Conservation (phyloP, 345 rosid species). For the Syzygium grande region DNA sequence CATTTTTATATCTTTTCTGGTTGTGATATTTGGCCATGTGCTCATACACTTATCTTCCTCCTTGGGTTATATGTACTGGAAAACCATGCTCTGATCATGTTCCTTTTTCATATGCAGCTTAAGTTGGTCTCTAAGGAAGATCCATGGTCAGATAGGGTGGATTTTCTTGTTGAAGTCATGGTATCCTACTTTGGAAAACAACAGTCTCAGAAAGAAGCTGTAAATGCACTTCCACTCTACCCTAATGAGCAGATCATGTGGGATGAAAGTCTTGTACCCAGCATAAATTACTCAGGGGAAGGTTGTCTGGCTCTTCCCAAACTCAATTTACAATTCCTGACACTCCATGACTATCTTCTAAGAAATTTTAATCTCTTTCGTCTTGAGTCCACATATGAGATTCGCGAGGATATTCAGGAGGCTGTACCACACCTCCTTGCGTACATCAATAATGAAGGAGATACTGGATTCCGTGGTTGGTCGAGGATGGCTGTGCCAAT, state of each 20-base stretch:
- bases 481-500: constrained; percentile 98
- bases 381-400: constrained; percentile 96
- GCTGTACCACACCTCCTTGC: constrained; percentile 95
- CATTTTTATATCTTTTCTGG: neutral
- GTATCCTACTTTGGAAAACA: constrained; percentile 91
- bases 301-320: constrained; percentile 99
- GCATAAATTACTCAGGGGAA: constrained; percentile 99
- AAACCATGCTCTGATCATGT: neutral
- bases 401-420: constrained; percentile 99
- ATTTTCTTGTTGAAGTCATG: constrained; percentile 89
- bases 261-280: constrained; percentile 98
- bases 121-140: constrained; percentile 76
- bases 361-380: constrained; percentile 98
- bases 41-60: neutral
- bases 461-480: constrained; percentile 97
- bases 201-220: constrained; percentile 94
- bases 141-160: constrained; percentile 81
- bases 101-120: constrained; percentile 43
- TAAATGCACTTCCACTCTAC: constrained; percentile 96
- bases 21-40: neutral
- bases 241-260: constrained; percentile 99
- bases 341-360: constrained; percentile 93
- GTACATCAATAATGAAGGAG: constrained; percentile 80
- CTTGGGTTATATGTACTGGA: neutral
- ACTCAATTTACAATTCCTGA: constrained; percentile 91